Conservation (phyloP, 176 grass and related monocot species). For the Carex parvula region DNA sequence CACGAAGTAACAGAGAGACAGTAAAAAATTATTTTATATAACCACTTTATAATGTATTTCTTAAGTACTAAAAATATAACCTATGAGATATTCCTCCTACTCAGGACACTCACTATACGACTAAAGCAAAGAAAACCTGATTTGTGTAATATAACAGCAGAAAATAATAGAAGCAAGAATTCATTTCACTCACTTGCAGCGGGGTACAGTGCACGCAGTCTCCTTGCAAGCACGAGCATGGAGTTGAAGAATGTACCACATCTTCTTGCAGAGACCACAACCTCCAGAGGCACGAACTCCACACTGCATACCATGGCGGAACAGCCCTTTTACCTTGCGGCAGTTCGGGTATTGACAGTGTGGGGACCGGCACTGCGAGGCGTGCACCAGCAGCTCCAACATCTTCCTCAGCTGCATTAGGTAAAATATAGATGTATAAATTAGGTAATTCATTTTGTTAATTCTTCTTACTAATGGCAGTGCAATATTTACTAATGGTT, state of each 20-base stretch:
- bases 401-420: slow-evolving; percentile 69
- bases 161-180: neutral
- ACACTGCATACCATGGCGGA: slow-evolving; percentile 52
- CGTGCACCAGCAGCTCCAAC: slow-evolving; percentile 88
- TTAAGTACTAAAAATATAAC: neutral
- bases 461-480: neutral
- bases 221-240: slow-evolving; percentile 97
- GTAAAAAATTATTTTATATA: neutral
- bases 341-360: slow-evolving; percentile 48
- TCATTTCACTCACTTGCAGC: slow-evolving; percentile 80
- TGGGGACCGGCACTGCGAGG: slow-evolving; percentile 61
- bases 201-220: slow-evolving; percentile 77
- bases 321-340: slow-evolving; percentile 53
- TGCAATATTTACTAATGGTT: neutral
- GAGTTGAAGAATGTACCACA: slow-evolving; percentile 58
- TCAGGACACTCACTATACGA: neutral
- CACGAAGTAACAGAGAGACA: neutral
- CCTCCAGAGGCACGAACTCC: slow-evolving; percentile 42
- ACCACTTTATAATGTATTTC: neutral
- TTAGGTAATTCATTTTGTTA: slow-evolving; percentile 15
- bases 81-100: neutral
- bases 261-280: slow-evolving; percentile 48
- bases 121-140: neutral
- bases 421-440: neutral
- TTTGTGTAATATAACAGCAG: neutral